Evolutionary conservation across 352 stramenopile species (phyloP).

Genomic region (Peronospora farinosa): DNA sequence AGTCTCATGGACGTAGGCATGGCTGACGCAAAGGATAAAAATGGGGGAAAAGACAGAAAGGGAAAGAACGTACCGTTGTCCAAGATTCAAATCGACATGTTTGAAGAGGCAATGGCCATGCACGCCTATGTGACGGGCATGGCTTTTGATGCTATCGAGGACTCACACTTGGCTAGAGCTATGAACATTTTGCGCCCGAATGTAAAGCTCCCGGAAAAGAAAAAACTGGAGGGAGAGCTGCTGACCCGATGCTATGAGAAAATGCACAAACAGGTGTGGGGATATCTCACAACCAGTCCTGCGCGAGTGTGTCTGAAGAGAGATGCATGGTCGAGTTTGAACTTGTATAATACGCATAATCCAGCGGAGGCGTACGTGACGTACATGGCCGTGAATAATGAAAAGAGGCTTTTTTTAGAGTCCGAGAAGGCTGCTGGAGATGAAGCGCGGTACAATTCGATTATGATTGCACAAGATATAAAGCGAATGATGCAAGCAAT

Average conservation of each 20-base stretch:
- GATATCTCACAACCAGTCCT: slow-evolving; percentile 51
- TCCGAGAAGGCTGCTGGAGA: slow-evolving; percentile 55
- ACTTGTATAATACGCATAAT: slow-evolving; percentile 70
- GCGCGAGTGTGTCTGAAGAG: slow-evolving; percentile 68
- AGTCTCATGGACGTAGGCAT: slow-evolving; percentile 50
- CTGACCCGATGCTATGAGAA: slow-evolving; percentile 74
- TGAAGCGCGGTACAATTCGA: slow-evolving; percentile 65
- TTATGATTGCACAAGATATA: slow-evolving; percentile 78
- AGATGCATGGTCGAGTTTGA: slow-evolving; percentile 74
- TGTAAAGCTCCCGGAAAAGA: slow-evolving; percentile 64
- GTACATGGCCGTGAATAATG: slow-evolving; percentile 73
- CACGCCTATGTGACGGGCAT: slow-evolving; percentile 77
- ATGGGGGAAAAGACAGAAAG: slow-evolving; percentile 34
- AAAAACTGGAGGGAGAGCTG: slow-evolving; percentile 56
- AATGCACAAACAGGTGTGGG: slow-evolving; percentile 82
- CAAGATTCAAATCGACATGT: slow-evolving; percentile 58
- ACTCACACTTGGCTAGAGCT: slow-evolving; percentile 60
- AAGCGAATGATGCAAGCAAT: slow-evolving; percentile 77
- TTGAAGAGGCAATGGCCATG: slow-evolving; percentile 78
- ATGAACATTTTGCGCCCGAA: slow-evolving; percentile 50
- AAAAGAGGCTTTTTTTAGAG: slow-evolving; percentile 78
- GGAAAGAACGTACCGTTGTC: slow-evolving; percentile 45
- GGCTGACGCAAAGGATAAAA: slow-evolving; percentile 22
- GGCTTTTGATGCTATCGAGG: slow-evolving; percentile 67
- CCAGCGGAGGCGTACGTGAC: slow-evolving; percentile 64